A percentile compares a stretch with the other conserved stretches of the same genome.
phyloP scores from a whole-genome alignment of 225 moss, liverwort and hornwort genomes.

The Asterella californica region DNA sequence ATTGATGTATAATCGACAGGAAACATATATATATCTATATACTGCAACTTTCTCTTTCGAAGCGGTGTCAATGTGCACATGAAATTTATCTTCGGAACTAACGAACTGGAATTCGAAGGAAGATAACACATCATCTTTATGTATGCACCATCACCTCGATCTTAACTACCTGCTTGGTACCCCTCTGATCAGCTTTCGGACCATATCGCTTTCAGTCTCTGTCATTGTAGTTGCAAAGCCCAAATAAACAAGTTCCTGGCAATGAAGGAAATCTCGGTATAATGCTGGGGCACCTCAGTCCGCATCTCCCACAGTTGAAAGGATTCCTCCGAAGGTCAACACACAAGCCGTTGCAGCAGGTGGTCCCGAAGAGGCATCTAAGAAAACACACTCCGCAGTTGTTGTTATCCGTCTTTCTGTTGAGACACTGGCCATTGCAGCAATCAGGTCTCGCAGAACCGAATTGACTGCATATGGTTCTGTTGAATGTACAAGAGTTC shows the following conservation, averaged over 20 bases:
- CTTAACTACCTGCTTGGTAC: too few species aligned
- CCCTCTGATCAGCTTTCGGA: too few species aligned
- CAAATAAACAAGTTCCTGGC: background rate
- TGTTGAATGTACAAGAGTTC: background rate
- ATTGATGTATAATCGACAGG: too few species aligned
- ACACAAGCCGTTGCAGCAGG: background rate
- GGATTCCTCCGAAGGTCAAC: background rate
- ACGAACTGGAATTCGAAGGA: too few species aligned
- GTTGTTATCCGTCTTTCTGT: background rate
- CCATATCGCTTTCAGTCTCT: background rate
- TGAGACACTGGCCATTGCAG: background rate
- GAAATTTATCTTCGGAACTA: too few species aligned
- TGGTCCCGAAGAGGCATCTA: background rate
- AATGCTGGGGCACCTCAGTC: background rate
- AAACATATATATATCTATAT: too few species aligned
- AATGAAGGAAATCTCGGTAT: background rate
- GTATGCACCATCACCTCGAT: too few species aligned
- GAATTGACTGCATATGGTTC: background rate
- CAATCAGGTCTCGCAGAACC: background rate
- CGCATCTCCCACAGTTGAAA: slow-evolving; percentile 3
- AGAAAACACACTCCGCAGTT: background rate
- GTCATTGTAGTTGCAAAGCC: background rate
- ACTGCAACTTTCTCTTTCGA: too few species aligned
- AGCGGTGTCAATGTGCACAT: too few species aligned
- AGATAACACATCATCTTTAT: too few species aligned